These are phyloP conservation scores for Panicum hallii DNA, from an alignment of 202 grass and related monocot species.

Conservation along the genomic window DNA sequence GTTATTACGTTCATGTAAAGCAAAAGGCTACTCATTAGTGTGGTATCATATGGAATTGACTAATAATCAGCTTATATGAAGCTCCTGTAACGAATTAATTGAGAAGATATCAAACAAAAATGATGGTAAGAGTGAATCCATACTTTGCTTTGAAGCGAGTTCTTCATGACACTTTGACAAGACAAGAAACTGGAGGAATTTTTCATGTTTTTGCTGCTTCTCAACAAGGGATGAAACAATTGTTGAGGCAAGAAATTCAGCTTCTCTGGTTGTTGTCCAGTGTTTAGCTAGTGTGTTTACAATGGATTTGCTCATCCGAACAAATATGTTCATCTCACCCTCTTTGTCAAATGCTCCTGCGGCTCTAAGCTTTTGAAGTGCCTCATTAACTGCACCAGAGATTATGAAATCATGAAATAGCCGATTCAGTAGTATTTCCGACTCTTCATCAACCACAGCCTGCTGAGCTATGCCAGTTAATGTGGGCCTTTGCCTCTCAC, in stretches of 20 bases:
- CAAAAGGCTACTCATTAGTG: background rate
- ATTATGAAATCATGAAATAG: constrained; percentile 92
- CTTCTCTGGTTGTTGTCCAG: constrained; percentile 98
- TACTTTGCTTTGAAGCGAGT: constrained; percentile 91
- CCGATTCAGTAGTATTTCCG: constrained; percentile 78
- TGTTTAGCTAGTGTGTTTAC: constrained; percentile 95
- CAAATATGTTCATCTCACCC: constrained; percentile 91
- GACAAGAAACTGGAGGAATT: constrained; percentile 90
- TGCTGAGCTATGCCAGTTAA: constrained; percentile 70
- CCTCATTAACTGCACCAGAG: constrained; percentile 71
- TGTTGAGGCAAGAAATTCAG: constrained; percentile 90
- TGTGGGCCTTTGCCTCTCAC: constrained; percentile 66
- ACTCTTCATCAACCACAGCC: constrained; percentile 76
- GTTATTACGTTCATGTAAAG: constrained; percentile 18
- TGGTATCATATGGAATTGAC: constrained; percentile 15
- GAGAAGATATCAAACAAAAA: constrained; percentile 35
- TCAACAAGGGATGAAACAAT: constrained; percentile 91
- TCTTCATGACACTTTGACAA: constrained; percentile 89
- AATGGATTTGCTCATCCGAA: constrained; percentile 90
- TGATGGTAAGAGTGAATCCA: constrained; percentile 23
- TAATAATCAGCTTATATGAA: constrained; percentile 26
- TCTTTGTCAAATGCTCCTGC: constrained; percentile 95
- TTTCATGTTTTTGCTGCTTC: constrained; percentile 90
- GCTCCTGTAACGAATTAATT: background rate
- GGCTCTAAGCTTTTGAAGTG: constrained; percentile 73